Evolutionary conservation across 2,329 filamentous ascomycete species (phyloP).

Genomic region (Colletotrichum nymphaeae): DNA sequence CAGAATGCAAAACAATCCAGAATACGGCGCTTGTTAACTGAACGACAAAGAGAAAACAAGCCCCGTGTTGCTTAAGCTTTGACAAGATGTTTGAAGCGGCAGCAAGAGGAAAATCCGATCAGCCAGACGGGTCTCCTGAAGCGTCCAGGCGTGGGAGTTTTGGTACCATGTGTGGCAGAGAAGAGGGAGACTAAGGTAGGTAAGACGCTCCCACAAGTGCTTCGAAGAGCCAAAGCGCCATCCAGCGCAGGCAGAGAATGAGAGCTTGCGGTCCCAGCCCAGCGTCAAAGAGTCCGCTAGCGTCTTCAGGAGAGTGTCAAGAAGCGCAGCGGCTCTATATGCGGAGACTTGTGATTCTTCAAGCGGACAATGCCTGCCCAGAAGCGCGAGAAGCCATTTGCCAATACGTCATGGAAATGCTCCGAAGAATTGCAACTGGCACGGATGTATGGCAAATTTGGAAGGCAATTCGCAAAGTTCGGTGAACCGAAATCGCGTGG

Average conservation of each 20-base stretch:
- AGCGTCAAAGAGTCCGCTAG: constrained; percentile 26
- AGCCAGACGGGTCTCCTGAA: constrained; percentile 15
- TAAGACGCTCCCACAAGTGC: neutral
- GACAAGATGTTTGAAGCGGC: constrained; percentile 19
- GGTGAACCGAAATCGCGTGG: neutral
- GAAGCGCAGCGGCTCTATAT: neutral
- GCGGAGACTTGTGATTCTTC: neutral
- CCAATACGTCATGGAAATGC: neutral
- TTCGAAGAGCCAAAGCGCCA: constrained; percentile 24
- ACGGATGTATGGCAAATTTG: neutral
- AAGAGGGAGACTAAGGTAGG: neutral
- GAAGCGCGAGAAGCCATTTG: neutral
- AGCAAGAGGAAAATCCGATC: constrained; percentile 7
- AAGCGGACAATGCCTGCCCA: neutral
- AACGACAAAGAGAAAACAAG: constrained; percentile 21
- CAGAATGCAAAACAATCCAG: constrained; percentile 1
- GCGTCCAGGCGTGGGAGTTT: constrained; percentile 12
- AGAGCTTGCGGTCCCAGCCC: constrained; percentile 11
- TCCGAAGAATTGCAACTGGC: neutral
- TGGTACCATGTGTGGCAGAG: neutral
- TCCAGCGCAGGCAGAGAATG: neutral
- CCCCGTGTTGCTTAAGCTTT: constrained; percentile 22
- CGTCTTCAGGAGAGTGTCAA: constrained; percentile 17
- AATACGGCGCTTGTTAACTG: constrained; percentile 5
- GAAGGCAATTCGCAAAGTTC: neutral